Conservation (phyloP, 768 basidiomycete species). For the Suillus subluteus region DNA sequence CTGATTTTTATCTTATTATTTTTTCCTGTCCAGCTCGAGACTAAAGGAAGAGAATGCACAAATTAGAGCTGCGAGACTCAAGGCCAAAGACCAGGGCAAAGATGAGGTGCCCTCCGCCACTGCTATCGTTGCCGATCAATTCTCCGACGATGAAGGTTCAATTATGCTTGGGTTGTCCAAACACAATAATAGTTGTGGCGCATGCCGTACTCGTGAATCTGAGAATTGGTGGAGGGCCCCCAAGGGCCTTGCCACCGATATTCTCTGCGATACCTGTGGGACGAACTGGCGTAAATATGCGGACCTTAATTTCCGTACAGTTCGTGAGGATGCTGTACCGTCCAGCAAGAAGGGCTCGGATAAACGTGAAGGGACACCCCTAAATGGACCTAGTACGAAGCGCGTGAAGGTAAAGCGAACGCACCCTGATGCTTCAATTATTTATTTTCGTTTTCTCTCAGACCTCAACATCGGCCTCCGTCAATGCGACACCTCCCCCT, state of each 20-base stretch:
- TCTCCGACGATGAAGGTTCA: slow-evolving; percentile 77
- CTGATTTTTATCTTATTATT: slow-evolving; percentile 16
- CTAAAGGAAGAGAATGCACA: slow-evolving; percentile 70
- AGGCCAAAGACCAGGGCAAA: slow-evolving; percentile 31
- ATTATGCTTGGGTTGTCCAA: slow-evolving; percentile 61
- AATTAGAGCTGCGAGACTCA: slow-evolving; percentile 43
- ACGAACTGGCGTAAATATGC: slow-evolving; percentile 93
- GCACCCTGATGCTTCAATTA: neutral
- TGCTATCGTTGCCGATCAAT: slow-evolving; percentile 35
- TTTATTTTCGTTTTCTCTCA: slow-evolving; percentile 10
- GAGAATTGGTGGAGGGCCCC: slow-evolving; percentile 91
- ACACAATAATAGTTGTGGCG: slow-evolving; percentile 69
- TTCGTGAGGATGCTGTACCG: slow-evolving; percentile 66
- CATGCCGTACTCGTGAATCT: slow-evolving; percentile 82
- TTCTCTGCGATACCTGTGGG: slow-evolving; percentile 87
- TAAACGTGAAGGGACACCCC: slow-evolving; percentile 65
- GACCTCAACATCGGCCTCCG: slow-evolving; percentile 39
- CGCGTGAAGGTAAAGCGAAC: slow-evolving; percentile 56
- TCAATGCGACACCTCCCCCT: slow-evolving; percentile 66
- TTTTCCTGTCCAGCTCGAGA: slow-evolving; percentile 48
- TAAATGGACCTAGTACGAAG: slow-evolving; percentile 58
- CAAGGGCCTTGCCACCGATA: slow-evolving; percentile 73
- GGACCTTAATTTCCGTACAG: slow-evolving; percentile 75
- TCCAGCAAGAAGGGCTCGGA: slow-evolving; percentile 46
- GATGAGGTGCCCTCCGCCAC: slow-evolving; percentile 32